Evolutionary conservation across 2,329 filamentous ascomycete genomes (phyloP).

Genomic region (Cladosporium oxysporum): DNA sequence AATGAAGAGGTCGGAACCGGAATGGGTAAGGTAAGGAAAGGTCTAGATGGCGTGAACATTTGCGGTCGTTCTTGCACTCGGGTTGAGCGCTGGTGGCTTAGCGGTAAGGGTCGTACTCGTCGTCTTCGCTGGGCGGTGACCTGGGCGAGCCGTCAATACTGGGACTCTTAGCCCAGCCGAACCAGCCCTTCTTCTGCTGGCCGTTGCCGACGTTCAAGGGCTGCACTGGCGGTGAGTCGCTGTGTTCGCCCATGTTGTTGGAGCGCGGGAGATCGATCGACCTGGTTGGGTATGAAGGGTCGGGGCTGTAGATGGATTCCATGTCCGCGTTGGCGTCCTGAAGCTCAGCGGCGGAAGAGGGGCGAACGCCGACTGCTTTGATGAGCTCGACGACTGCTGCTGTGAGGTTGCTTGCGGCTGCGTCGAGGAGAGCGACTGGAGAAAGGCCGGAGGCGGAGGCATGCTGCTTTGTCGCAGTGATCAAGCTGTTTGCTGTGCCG

Average conservation of each 20-base stretch:
- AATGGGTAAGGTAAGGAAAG: not conserved
- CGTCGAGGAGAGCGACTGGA: constrained; percentile 90
- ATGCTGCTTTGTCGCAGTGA: constrained; percentile 93
- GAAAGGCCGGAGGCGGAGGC: constrained; percentile 79
- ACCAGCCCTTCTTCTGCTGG: constrained; percentile 23
- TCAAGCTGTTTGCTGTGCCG: constrained; percentile 92
- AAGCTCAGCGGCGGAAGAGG: constrained; percentile 28
- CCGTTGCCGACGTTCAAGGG: constrained; percentile 12
- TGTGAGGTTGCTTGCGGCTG: constrained; percentile 86
- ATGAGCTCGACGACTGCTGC: constrained; percentile 84
- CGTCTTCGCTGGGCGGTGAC: constrained; percentile 1
- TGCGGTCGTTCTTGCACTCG: not conserved
- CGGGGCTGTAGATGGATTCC: constrained; percentile 28
- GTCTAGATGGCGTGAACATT: not conserved
- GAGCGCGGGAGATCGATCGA: constrained; percentile 6
- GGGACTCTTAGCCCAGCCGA: constrained; percentile 21
- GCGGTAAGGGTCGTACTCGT: constrained; percentile 25
- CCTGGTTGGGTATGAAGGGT: constrained; percentile 8
- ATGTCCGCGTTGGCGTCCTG: constrained; percentile 29
- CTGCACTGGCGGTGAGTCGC: constrained; percentile 10
- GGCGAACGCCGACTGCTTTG: constrained; percentile 76
- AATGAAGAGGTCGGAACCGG: not conserved
- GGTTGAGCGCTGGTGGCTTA: not conserved
- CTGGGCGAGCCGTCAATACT: constrained; percentile 18
- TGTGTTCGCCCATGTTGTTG: constrained; percentile 1